Evolutionary conservation across 805 yeast genomes (phyloP).

Genomic region (Maudiozyma saulgeensis): DNA sequence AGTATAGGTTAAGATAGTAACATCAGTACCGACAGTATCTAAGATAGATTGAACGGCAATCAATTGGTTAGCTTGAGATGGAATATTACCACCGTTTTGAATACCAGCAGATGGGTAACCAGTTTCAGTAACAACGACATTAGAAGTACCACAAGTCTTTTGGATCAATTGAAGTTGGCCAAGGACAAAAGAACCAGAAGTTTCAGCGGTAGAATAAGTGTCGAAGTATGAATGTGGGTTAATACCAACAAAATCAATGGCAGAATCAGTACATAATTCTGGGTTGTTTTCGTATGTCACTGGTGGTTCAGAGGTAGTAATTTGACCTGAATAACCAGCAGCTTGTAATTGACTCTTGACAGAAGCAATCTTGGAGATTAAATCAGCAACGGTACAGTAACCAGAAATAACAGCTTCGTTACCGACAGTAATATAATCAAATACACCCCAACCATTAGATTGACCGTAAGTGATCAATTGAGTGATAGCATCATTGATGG

Average conservation of each 20-base stretch:
- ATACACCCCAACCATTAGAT: conserved; percentile 58
- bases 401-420: conserved; percentile 75
- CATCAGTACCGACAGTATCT: conserved; percentile 45
- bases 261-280: conserved; percentile 56
- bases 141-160: conserved; percentile 44
- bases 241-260: conserved; percentile 73
- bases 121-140: conserved; percentile 67
- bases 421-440: conserved; percentile 72
- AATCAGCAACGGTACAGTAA: conserved; percentile 50
- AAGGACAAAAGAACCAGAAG: conserved; percentile 62
- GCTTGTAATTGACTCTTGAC: conserved; percentile 48
- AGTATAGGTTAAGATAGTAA: conserved; percentile 68
- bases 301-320: conserved; percentile 91
- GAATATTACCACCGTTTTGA: conserved; percentile 64
- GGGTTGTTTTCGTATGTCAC: conserved; percentile 55
- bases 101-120: conserved; percentile 79
- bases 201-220: conserved; percentile 44
- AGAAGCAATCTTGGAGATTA: conserved; percentile 51
- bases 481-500: conserved; percentile 52
- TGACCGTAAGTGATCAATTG: conserved; percentile 44
- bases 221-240: conserved; percentile 86
- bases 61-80: conserved; percentile 58
- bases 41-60: conserved; percentile 60
- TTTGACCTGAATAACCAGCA: conserved; percentile 69
- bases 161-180: conserved; percentile 51